Percentiles rank a stretch among this genome's conserved stretches.
These are phyloP conservation scores for Urtica urens DNA, from an alignment of 306 rosid species.

Conservation along the genomic window DNA sequence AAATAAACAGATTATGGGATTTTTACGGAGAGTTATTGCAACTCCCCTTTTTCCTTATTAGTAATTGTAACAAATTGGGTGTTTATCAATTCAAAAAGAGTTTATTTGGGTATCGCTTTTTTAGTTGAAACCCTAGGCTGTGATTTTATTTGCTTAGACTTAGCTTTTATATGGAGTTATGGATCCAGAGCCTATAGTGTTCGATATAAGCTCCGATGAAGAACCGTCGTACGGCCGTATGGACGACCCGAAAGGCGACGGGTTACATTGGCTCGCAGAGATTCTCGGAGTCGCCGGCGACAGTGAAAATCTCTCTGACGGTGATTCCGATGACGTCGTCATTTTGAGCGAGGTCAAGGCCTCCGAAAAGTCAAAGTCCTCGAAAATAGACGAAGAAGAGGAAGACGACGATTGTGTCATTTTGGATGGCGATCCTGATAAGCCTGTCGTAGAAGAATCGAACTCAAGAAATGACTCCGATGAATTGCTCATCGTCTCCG, in stretches of 20 bases:
- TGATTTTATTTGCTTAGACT: not conserved
- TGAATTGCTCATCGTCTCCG: conserved; percentile 58
- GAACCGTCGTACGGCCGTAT: conserved; percentile 13
- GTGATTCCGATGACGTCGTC: conserved; percentile 42
- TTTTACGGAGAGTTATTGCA: too few species aligned
- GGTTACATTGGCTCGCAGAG: conserved; percentile 36
- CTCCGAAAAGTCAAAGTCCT: conserved; percentile 26
- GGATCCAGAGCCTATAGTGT: conserved; percentile 26
- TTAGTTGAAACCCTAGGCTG: conserved; percentile 15
- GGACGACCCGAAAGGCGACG: not conserved
- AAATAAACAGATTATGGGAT: too few species aligned
- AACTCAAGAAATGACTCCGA: conserved; percentile 35
- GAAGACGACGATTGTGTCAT: conserved; percentile 56
- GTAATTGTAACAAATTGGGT: too few species aligned
- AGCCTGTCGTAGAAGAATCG: conserved; percentile 42
- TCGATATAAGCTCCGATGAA: conserved; percentile 82
- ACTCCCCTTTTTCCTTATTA: too few species aligned
- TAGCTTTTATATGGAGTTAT: too few species aligned
- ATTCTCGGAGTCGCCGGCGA: conserved; percentile 19
- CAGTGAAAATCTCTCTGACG: conserved; percentile 19
- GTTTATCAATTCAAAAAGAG: not conserved
- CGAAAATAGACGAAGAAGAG: conserved; percentile 9
- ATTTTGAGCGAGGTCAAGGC: conserved; percentile 33
- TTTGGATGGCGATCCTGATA: conserved; percentile 57
- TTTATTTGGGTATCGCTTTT: not conserved